These are phyloP conservation scores for Furcasterigmium sp. DNA, from an alignment of 2,329 filamentous ascomycete genomes.

Conservation along the genomic window DNA sequence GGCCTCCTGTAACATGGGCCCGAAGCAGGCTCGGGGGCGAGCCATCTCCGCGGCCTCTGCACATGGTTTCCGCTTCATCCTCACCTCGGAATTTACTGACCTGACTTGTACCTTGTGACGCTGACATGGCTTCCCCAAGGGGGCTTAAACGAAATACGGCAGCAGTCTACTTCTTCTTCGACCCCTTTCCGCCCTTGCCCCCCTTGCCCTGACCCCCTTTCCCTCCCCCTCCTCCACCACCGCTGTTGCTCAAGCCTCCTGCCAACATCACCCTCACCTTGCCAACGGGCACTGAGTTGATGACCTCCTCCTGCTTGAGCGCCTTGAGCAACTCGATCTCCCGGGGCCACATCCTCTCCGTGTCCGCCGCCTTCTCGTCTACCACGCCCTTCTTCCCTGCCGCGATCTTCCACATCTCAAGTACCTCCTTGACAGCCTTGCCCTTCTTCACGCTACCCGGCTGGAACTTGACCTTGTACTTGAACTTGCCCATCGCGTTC, in stretches of 20 bases:
- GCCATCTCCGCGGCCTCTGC: no score
- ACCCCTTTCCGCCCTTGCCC: slow-evolving; percentile 32
- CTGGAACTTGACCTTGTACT: slow-evolving; percentile 94
- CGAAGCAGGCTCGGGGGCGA: no score
- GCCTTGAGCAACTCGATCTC: slow-evolving; percentile 81
- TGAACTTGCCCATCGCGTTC: slow-evolving; percentile 61
- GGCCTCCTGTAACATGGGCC: no score
- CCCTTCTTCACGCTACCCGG: slow-evolving; percentile 88
- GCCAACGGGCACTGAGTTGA: slow-evolving; percentile 74
- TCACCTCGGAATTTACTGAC: no score
- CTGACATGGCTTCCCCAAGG: no score
- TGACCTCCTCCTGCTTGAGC: slow-evolving; percentile 76
- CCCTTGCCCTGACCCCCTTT: slow-evolving; percentile 24
- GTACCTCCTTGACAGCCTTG: slow-evolving; percentile 84
- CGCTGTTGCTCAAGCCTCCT: slow-evolving; percentile 42
- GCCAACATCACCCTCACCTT: slow-evolving; percentile 76
- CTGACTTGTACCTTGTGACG: background rate
- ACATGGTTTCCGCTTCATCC: no score
- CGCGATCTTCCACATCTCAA: slow-evolving; percentile 73
- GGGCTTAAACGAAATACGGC: no score
- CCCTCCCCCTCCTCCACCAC: slow-evolving; percentile 30
- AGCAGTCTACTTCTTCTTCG: slow-evolving; percentile 34
- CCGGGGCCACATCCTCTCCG: slow-evolving; percentile 75
- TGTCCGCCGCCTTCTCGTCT: slow-evolving; percentile 55
- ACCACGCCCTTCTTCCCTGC: slow-evolving; percentile 52